A percentile compares a stretch with the other conserved stretches of the same genome.
phyloP scores from a whole-genome alignment of 768 basidiomycete species.

The Xerocomellus chrysenteron region DNA sequence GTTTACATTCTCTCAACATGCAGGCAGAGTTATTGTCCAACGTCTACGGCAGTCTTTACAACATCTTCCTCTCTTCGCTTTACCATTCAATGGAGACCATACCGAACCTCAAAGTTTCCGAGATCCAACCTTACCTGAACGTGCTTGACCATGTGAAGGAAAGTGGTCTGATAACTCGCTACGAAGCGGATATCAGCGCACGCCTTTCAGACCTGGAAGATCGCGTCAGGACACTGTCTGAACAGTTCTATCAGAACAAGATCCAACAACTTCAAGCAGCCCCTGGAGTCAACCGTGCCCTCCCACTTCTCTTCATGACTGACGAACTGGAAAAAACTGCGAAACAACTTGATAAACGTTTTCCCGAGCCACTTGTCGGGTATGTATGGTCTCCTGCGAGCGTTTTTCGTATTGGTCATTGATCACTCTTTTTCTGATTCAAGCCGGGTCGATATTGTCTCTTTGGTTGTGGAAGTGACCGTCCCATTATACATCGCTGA shows the following conservation, averaged over 20 bases:
- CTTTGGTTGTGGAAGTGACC: conserved; percentile 65
- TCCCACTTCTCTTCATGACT: conserved; percentile 80
- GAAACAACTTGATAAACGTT: conserved; percentile 83
- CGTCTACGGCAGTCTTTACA: conserved; percentile 75
- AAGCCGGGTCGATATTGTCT: conserved; percentile 74
- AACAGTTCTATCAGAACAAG: conserved; percentile 60
- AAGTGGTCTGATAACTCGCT: conserved; percentile 68
- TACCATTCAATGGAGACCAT: conserved; percentile 82
- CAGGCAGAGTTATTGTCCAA: conserved; percentile 69
- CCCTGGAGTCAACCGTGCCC: conserved; percentile 77
- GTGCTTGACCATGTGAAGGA: conserved; percentile 72
- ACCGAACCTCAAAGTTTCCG: conserved; percentile 69
- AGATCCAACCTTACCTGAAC: conserved; percentile 60
- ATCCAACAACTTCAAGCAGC: conserved; percentile 61
- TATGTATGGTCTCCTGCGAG: conserved; percentile 34
- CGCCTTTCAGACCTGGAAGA: conserved; percentile 69
- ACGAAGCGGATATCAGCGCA: conserved; percentile 68
- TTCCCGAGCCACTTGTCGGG: conserved; percentile 81
- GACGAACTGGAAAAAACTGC: conserved; percentile 87
- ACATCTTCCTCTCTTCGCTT: conserved; percentile 78
- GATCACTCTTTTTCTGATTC: background rate
- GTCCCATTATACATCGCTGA: conserved; percentile 69
- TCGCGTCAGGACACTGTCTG: conserved; percentile 57
- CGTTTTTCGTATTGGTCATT: background rate
- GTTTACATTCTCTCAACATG: conserved; percentile 2